These are phyloP conservation scores for Adiantum capillusveneris DNA, from an alignment of 75 land plant genomes.

Conservation along the genomic window DNA sequence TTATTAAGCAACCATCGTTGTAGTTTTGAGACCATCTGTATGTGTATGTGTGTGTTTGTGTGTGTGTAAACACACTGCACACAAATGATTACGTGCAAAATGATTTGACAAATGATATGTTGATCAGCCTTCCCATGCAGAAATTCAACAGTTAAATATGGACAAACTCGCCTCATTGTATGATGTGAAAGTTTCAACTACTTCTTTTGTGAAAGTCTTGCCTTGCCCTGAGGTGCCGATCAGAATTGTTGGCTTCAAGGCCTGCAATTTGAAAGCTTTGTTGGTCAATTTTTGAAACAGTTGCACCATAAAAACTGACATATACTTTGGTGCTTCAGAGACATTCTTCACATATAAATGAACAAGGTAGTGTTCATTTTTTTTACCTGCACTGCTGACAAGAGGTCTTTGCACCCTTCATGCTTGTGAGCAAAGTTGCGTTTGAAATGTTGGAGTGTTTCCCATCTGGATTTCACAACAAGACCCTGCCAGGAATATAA, in stretches of 20 bases:
- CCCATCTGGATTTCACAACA: constrained; percentile 67
- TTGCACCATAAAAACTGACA: too few relatives aligned
- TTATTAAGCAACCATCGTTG: too few relatives aligned
- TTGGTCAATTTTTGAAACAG: too few relatives aligned
- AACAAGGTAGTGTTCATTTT: neutral
- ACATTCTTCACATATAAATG: constrained; percentile 4
- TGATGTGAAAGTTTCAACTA: constrained; percentile 73
- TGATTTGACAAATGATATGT: too few relatives aligned
- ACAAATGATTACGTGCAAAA: too few relatives aligned
- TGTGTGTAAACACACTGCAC: too few relatives aligned
- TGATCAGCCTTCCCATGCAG: too few relatives aligned
- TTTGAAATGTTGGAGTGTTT: constrained; percentile 75
- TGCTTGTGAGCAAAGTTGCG: constrained; percentile 83
- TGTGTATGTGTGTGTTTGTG: too few relatives aligned
- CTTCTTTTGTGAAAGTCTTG: constrained; percentile 85
- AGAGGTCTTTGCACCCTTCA: constrained; percentile 50
- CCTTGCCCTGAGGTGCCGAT: constrained; percentile 89
- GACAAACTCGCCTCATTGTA: constrained; percentile 74
- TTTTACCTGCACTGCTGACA: constrained; percentile 66
- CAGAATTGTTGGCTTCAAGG: constrained; percentile 79
- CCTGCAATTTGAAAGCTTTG: constrained; percentile 46
- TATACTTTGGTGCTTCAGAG: neutral
- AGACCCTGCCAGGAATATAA: constrained; percentile 76
- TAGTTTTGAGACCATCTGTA: too few relatives aligned
- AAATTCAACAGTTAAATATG: too few relatives aligned